These are phyloP conservation scores for Dorcoceras hygrometricum DNA, from an alignment of 257 asterid species.

Conservation along the genomic window DNA sequence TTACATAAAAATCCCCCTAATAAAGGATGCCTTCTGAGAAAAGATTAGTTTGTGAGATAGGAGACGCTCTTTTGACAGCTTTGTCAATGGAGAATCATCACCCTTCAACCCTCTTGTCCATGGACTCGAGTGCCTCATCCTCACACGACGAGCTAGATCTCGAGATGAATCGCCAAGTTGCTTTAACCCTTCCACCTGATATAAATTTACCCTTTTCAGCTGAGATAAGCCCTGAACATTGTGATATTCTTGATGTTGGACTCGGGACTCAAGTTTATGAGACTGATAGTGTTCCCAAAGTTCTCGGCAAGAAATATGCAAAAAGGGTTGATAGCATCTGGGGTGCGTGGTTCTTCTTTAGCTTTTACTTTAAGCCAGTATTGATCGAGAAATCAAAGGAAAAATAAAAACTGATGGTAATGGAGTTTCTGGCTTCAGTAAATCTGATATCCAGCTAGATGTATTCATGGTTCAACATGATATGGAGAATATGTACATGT, in stretches of 20 bases:
- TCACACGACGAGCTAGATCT: conserved; percentile 59
- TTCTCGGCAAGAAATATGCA: conserved; percentile 44
- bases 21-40: conserved; percentile 20
- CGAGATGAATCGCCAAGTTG: conserved; percentile 54
- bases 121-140: conserved; percentile 68
- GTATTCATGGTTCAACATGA: conserved; percentile 76
- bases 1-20: conserved; percentile 22
- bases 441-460: conserved; percentile 63
- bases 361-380: conserved; percentile 72
- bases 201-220: conserved; percentile 68
- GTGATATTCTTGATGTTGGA: conserved; percentile 68
- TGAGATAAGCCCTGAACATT: conserved; percentile 55
- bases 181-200: conserved; percentile 59
- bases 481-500: conserved; percentile 86
- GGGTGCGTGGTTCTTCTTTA: conserved; percentile 91
- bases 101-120: conserved; percentile 67
- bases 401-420: conserved; percentile 51
- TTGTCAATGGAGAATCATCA: conserved; percentile 66
- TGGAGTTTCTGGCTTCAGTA: conserved; percentile 62
- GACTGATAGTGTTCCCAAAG: conserved; percentile 49
- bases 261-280: conserved; percentile 53
- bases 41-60: conserved; percentile 37
- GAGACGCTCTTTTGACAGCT: conserved; percentile 47
- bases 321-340: conserved; percentile 66
- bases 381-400: conserved; percentile 56